Conservation (phyloP, 1,139 yeast species). For the Wickerhamomyces sp. region DNA sequence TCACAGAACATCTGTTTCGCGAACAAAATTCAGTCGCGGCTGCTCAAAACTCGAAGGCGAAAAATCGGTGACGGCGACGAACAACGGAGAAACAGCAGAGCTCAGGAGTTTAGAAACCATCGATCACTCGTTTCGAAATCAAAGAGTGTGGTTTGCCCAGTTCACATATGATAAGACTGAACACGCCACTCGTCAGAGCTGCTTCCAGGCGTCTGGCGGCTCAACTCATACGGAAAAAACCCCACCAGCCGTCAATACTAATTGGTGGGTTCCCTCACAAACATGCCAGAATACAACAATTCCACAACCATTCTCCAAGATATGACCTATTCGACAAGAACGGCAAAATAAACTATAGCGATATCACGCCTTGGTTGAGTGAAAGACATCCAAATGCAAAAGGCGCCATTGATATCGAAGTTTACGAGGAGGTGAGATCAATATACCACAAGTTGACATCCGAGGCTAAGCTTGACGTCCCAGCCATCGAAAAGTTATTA, state of each 20-base stretch:
- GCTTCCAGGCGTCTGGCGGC: neutral
- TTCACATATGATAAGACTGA: constrained; percentile 1
- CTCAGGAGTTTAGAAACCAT: too few species aligned
- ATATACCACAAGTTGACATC: constrained; percentile 8
- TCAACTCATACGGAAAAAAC: neutral
- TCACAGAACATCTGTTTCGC: too few species aligned
- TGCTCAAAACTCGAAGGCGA: too few species aligned
- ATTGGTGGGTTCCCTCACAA: too few species aligned
- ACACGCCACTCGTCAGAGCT: neutral
- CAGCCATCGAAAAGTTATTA: constrained; percentile 8
- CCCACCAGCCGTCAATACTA: neutral
- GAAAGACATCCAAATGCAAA: neutral
- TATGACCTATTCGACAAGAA: neutral
- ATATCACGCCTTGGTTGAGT: neutral
- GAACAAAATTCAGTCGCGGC: too few species aligned
- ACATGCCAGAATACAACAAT: neutral
- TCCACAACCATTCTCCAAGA: neutral
- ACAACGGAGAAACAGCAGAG: too few species aligned
- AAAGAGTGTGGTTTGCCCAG: constrained; percentile 22
- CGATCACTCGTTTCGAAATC: constrained; percentile 25
- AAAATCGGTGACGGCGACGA: too few species aligned
- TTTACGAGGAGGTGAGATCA: constrained; percentile 4
- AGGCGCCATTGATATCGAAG: neutral
- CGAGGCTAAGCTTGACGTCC: constrained; percentile 6
- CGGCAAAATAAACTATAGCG: neutral